Conservation (phyloP, 164 flowering plant genomes). For the Saururus chinensis region DNA sequence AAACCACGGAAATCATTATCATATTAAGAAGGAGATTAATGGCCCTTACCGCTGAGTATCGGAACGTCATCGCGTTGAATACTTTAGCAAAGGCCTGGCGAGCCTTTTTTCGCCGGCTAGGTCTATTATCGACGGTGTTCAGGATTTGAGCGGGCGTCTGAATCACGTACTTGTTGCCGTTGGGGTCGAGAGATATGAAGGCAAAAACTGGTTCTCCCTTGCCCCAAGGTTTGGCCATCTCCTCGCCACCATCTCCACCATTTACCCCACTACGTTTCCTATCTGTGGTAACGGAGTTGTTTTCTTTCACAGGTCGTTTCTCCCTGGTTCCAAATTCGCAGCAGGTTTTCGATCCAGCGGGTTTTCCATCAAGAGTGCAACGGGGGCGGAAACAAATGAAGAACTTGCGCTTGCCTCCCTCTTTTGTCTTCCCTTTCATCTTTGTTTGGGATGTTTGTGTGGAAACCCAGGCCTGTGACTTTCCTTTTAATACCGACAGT, state of each 20-base stretch:
- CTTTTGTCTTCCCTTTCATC: background rate
- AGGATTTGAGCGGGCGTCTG: background rate
- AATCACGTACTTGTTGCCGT: background rate
- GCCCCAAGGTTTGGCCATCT: background rate
- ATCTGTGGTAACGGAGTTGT: background rate
- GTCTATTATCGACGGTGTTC: background rate
- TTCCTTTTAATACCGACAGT: background rate
- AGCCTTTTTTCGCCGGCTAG: background rate
- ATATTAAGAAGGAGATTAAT: background rate
- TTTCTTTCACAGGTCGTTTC: background rate
- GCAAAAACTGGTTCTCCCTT: background rate
- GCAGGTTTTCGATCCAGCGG: background rate
- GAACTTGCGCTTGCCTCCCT: background rate
- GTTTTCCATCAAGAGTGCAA: background rate
- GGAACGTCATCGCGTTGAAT: background rate
- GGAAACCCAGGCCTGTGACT: background rate
- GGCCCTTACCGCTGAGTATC: background rate
- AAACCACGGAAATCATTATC: too few species aligned
- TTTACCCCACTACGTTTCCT: background rate
- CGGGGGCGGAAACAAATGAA: conserved; percentile 3
- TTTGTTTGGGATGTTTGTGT: background rate
- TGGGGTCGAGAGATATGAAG: background rate
- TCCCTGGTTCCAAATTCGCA: background rate
- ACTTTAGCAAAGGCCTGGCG: background rate
- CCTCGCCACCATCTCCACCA: background rate